Evolutionary conservation across 768 basidiomycete genomes (phyloP), one percentile per base, ranked within the genome.

Genomic region (Cubamyces lactineus): DNA sequence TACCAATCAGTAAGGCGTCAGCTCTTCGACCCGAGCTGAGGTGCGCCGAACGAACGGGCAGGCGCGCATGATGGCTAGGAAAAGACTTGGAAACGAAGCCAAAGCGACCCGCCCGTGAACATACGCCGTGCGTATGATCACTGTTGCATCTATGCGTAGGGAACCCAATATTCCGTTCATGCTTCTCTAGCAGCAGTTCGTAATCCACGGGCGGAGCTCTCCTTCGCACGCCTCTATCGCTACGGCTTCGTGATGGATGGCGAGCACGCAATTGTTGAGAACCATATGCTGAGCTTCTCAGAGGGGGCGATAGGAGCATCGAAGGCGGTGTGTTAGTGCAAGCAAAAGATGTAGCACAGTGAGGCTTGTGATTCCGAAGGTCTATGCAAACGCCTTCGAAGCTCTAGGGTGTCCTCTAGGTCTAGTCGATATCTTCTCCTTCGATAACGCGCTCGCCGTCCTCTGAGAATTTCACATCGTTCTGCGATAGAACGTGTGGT

Each of bases 381-480:
- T 49, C 48, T 26, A n/a, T 30, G 48, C 24, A 49, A 49, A 26
- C 23, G 24, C 48, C 26, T 28, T 28, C n/a, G 48, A 23, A 4
- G 45, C 45, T 34, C 34, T 34, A 34, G 34, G 6, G 19, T 40
- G 51, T 53, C 38, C 13, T 26, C 9, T 34, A 15, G 21, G 12
- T 17, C 64, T 69, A 73, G 48, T 82, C 78, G 6, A 81, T 63
- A 66, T 87, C 86, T 60, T 84, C 73, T 21, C 88, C 88, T 67
- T 89, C 88, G 52, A 89, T 64, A 1, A 92, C 80, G 12, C 67
- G 79, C 72, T 91, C 88, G 39, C 92, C 92, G 66, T 94, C 91
- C 61, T 84, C 83, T 0, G 91, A 91, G 61, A 94, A 87, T 67
- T 85, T 88, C 50, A 93, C 84, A 66, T 90, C 90, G 52, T 87